A percentile compares a stretch with the other conserved stretches of the same genome.
Conservation (phyloP, 2,329 filamentous ascomycete genomes). For the Phialophora macrospora region DNA sequence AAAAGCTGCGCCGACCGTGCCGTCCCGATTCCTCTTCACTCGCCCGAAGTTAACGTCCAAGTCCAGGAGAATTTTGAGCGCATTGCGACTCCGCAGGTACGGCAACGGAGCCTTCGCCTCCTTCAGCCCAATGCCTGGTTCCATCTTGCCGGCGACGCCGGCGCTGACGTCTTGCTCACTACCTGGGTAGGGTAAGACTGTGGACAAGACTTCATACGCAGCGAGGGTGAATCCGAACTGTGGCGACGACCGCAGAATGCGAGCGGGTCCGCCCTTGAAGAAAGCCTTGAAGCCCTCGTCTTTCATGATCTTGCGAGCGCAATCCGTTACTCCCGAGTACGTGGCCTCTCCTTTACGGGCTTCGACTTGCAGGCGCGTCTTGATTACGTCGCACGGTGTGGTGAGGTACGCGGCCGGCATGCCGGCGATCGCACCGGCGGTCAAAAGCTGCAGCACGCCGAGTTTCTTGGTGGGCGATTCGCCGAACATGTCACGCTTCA, state of each 20-base stretch:
- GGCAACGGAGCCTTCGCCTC: slow-evolving; percentile 68
- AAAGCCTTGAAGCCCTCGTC: slow-evolving; percentile 96
- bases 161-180: slow-evolving; percentile 48
- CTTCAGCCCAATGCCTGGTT: slow-evolving; percentile 66
- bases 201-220: slow-evolving; percentile 90
- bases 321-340: slow-evolving; percentile 87
- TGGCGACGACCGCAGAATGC: slow-evolving; percentile 91
- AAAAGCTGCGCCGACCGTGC: slow-evolving; percentile 7
- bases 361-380: slow-evolving; percentile 96
- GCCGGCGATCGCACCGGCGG: slow-evolving; percentile 89
- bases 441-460: slow-evolving; percentile 86
- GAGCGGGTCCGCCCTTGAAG: slow-evolving; percentile 97
- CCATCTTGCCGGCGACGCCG: slow-evolving; percentile 57
- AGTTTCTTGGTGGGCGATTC: slow-evolving; percentile 82
- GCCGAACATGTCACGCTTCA: slow-evolving; percentile 93
- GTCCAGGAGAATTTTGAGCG: slow-evolving; percentile 93
- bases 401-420: slow-evolving; percentile 94
- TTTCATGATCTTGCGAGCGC: slow-evolving; percentile 78
- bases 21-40: slow-evolving; percentile 60
- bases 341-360: slow-evolving; percentile 89
- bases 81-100: slow-evolving; percentile 79
- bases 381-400: slow-evolving; percentile 98
- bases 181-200: slow-evolving; percentile 76
- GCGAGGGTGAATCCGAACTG: slow-evolving; percentile 98
- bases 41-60: slow-evolving; percentile 91